A percentile compares a stretch with the other conserved stretches of the same genome.
Conservation (phyloP, 305 asterid species). For the Fraxinus velutina region DNA sequence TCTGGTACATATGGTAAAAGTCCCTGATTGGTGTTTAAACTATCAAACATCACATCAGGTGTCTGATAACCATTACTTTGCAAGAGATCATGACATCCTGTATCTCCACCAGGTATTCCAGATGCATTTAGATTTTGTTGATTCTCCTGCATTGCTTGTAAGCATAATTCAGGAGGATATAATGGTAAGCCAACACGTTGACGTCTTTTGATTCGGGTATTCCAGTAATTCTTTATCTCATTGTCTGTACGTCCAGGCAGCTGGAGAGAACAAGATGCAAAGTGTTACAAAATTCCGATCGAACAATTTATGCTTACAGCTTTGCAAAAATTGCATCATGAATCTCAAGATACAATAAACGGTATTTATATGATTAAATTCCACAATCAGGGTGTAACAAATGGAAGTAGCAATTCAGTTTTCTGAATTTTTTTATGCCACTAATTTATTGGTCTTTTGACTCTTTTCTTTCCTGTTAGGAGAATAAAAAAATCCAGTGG, state of each 20-base stretch:
- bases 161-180: conserved; percentile 53
- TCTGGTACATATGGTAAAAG: conserved; percentile 30
- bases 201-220: conserved; percentile 62
- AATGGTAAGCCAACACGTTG: conserved; percentile 71
- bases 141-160: conserved; percentile 35
- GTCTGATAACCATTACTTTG: conserved; percentile 37
- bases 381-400: background rate
- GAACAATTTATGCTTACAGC: background rate
- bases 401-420: conserved; percentile 11
- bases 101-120: conserved; percentile 37
- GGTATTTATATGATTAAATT: background rate
- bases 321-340: background rate
- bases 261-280: conserved; percentile 32
- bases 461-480: background rate
- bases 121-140: conserved; percentile 33
- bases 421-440: conserved; percentile 8
- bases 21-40: conserved; percentile 26
- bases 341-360: conserved; percentile 8
- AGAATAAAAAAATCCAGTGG: conserved; percentile 5
- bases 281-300: background rate
- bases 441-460: background rate
- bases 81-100: conserved; percentile 35
- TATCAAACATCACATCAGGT: conserved; percentile 42
- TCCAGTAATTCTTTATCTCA: conserved; percentile 71
- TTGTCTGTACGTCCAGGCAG: conserved; percentile 70